Evolutionary conservation across 225 moss, liverwort and hornwort species (phyloP).

Genomic region (Takakia lepidozioides): DNA sequence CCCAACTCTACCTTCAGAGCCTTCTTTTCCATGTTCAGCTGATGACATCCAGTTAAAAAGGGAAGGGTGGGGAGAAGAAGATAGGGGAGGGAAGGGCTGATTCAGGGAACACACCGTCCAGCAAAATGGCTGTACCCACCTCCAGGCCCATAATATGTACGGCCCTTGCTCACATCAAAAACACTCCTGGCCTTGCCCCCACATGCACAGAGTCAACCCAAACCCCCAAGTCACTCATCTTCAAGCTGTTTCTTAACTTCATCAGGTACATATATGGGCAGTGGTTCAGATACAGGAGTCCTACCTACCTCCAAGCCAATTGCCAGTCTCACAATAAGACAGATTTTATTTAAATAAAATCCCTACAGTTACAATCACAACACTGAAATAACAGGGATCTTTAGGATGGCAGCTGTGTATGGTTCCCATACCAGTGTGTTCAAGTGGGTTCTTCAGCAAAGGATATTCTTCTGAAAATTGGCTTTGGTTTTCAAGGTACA

Average conservation of each 20-base stretch:
- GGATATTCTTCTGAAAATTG: neutral
- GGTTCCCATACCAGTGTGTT: too few relatives aligned
- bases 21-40: too few relatives aligned
- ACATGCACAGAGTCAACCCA: constrained; percentile 14
- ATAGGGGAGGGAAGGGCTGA: neutral
- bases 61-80: neutral
- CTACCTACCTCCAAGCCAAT: too few relatives aligned
- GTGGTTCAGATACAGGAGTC: too few relatives aligned
- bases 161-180: constrained; percentile 91
- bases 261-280: neutral
- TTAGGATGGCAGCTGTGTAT: too few relatives aligned
- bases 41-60: constrained; percentile 3
- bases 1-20: too few relatives aligned
- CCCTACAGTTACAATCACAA: neutral
- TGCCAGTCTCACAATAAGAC: constrained; percentile 1
- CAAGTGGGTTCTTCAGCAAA: too few relatives aligned
- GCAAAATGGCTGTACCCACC: constrained; percentile 91
- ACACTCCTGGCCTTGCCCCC: constrained; percentile 69
- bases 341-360: neutral
- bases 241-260: neutral
- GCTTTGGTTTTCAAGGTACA: too few relatives aligned
- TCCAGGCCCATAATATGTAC: constrained; percentile 81
- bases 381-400: neutral
- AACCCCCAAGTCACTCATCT: neutral
- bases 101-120: constrained; percentile 79